These are phyloP conservation scores for Immersiella caudata DNA, from an alignment of 495 filamentous ascomycete genomes.

Conservation along the genomic window DNA sequence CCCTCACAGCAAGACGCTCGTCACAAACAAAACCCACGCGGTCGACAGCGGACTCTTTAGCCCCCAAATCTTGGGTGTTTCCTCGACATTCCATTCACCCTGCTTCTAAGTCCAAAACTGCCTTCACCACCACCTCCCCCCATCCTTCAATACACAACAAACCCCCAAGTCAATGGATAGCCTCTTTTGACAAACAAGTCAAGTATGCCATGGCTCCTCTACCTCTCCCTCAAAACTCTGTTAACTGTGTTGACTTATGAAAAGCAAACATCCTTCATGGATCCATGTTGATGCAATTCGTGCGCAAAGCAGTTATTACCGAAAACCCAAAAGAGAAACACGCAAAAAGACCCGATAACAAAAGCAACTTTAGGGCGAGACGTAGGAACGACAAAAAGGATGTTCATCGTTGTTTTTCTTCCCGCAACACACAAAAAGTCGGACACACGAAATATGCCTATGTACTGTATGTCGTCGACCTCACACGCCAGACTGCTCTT, in stretches of 20 bases:
- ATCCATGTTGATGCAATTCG: slow-evolving; percentile 7
- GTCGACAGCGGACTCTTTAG: too few relatives aligned
- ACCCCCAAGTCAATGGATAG: background rate
- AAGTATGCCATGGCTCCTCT: background rate
- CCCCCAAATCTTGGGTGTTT: too few relatives aligned
- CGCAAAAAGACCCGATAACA: background rate
- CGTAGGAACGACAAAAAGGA: background rate
- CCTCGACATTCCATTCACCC: too few relatives aligned
- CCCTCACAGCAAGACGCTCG: too few relatives aligned
- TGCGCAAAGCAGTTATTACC: background rate
- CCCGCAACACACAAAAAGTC: background rate
- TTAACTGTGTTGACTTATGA: background rate
- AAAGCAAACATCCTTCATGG: background rate
- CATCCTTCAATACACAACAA: background rate
- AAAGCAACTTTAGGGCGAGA: background rate
- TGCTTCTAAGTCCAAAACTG: too few relatives aligned
- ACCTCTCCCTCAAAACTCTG: background rate
- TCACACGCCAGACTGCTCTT: background rate
- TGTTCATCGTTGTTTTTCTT: background rate
- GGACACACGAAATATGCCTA: slow-evolving; percentile 1
- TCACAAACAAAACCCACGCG: too few relatives aligned
- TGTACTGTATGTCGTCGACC: slow-evolving; percentile 7
- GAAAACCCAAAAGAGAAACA: background rate
- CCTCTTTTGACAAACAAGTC: background rate
- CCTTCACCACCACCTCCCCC: too few relatives aligned